Base-by-base conservation (phyloP, 768 basidiomycete genomes). In the Lyophyllum semitale region DNA sequence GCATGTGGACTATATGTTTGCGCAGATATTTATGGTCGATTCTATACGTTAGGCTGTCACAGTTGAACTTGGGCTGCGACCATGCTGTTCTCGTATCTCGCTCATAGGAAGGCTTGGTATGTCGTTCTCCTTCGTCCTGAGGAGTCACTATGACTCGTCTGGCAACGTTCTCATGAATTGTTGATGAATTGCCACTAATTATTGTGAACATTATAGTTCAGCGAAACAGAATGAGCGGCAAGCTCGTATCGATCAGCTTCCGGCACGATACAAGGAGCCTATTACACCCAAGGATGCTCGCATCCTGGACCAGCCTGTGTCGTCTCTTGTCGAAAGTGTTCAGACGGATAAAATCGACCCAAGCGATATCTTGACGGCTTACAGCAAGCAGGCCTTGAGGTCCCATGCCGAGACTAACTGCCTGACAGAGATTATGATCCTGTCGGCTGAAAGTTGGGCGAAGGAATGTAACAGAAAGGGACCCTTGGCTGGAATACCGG, bases 381-480 rank as follows among this genome's bases (percentile, higher is more conserved):
- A 79, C 59, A 67, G 73, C 40, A 81, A 82, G 54, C 71, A 71
- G 44, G 73, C 81, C 3, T 59, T 83, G 8, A 68, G 73, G 48
- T 78, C 78, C 0, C 77, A 80, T 44, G 65, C 66, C 23, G 68
- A 73, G 57, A 82, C 79, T 29, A 85, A 85, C 61, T 85, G 84
- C 59, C 71, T 84, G 50, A 81, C 81, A 18, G 83, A 84, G 59
- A 71, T 85, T 55, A 74, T 82, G 70, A 79, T 84, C 51, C 57
- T 66, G 1, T 58, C 70, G 32, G 78, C 78, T 41, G 63, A 72
- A 48, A 51, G 59, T 26, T 67, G 66, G 68, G 72, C 68, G 0
- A 62, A 64, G 3, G 68, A 71, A 30, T 75, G 67, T 23, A 63
- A 65, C 25, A 53, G 50, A 23, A 59, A 68, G 17, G 71, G 71